phyloP scores from a whole-genome alignment of 768 basidiomycete species.

The Leccinum olivaceopallidum region DNA sequence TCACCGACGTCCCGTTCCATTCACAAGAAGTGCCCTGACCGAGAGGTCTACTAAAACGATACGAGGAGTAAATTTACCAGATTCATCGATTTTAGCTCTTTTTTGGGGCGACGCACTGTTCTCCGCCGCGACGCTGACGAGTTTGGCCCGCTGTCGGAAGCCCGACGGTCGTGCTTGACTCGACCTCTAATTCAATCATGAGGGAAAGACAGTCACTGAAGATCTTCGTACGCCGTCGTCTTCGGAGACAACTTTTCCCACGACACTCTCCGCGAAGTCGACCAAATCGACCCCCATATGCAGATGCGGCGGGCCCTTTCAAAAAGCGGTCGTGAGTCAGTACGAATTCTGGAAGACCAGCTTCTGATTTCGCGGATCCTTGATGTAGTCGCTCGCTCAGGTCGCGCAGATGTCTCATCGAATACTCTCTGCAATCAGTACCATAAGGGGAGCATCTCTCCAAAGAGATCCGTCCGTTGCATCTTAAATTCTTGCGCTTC shows the following conservation, averaged over 20 bases:
- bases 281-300: neutral
- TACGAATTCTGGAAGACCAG: neutral
- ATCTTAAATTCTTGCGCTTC: constrained; percentile 7
- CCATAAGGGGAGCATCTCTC: constrained; percentile 6
- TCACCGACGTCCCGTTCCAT: constrained; percentile 3
- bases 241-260: constrained; percentile 20
- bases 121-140: constrained; percentile 3
- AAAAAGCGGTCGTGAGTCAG: neutral
- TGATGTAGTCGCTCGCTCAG: constrained; percentile 1
- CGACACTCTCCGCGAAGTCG: constrained; percentile 10
- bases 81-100: constrained; percentile 14
- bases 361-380: constrained; percentile 5
- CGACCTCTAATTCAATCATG: constrained; percentile 5
- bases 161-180: neutral
- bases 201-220: neutral
- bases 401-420: constrained; percentile 1
- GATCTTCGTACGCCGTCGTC: constrained; percentile 6
- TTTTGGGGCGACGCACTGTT: neutral
- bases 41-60: neutral
- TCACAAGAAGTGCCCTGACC: neutral
- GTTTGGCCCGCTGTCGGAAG: constrained; percentile 2
- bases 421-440: neutral
- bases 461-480: constrained; percentile 13
- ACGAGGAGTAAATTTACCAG: constrained; percentile 5
- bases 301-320: neutral